A percentile compares a stretch with the other conserved stretches of the same genome.
Evolutionary conservation across 1,284 basidiomycete species (phyloP).

Genomic region (Microbotryum saponariae): DNA sequence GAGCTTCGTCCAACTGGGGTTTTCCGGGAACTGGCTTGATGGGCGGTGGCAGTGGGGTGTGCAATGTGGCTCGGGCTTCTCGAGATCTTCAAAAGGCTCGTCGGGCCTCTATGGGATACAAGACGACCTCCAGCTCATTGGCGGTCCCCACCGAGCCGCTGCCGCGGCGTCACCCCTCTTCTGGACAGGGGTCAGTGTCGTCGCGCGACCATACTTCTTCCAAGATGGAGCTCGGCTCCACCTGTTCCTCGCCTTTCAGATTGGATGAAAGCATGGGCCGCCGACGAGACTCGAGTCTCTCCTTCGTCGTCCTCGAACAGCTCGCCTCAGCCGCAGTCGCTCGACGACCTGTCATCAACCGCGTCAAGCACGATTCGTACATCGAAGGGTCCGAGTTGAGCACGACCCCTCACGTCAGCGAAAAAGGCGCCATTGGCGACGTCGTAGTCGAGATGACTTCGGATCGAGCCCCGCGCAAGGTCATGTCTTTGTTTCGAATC

Average conservation of each 20-base stretch:
- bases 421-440: not conserved
- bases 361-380: conserved; percentile 19
- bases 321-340: not conserved
- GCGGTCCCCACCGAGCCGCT: too few species aligned
- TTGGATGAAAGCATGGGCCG: conserved; percentile 2
- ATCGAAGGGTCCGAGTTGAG: conserved; percentile 1
- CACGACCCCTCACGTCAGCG: not conserved
- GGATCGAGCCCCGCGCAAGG: not conserved
- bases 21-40: too few species aligned
- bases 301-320: conserved; percentile 21
- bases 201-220: not conserved
- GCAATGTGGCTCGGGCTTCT: too few species aligned
- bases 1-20: too few species aligned
- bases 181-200: not conserved
- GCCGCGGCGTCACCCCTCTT: too few species aligned
- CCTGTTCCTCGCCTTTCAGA: not conserved
- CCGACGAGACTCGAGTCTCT: conserved; percentile 17
- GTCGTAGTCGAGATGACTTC: conserved; percentile 2
- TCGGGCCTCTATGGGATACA: too few species aligned
- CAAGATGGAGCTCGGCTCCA: conserved; percentile 7
- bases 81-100: too few species aligned
- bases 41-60: too few species aligned
- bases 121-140: too few species aligned
- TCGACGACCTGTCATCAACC: conserved; percentile 1
- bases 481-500: conserved; percentile 47